Evolutionary conservation across 208 protist genomes (phyloP).

Genomic region (Crithidia bombi): DNA sequence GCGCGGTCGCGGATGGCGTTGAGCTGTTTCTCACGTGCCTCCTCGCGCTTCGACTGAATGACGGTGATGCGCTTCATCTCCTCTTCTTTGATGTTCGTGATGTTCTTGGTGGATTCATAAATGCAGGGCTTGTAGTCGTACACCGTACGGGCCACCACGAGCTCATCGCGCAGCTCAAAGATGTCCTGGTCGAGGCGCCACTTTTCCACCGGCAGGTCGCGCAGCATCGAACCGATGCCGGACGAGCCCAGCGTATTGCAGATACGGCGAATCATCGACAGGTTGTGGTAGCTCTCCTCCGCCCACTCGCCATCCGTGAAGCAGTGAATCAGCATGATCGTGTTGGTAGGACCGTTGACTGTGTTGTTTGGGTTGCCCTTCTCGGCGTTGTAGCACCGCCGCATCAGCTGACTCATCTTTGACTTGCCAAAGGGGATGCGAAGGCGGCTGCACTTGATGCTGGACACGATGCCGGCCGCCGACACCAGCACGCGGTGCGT

Average conservation of each 20-base stretch:
- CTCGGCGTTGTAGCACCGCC: conserved; percentile 90
- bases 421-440: conserved; percentile 94
- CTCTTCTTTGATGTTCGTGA: conserved; percentile 91
- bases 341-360: conserved; percentile 78
- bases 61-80: conserved; percentile 79
- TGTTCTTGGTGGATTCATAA: conserved; percentile 78
- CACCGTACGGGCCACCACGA: conserved; percentile 79
- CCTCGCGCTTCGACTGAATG: conserved; percentile 82
- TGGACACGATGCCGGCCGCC: conserved; percentile 83
- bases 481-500: conserved; percentile 77
- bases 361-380: conserved; percentile 78
- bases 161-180: conserved; percentile 87
- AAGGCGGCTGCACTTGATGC: conserved; percentile 91
- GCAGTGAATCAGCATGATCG: conserved; percentile 83
- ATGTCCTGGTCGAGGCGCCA: conserved; percentile 93
- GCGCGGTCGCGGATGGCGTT: conserved; percentile 66
- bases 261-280: conserved; percentile 86
- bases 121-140: conserved; percentile 93
- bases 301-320: conserved; percentile 82
- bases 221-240: conserved; percentile 82
- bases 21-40: conserved; percentile 77
- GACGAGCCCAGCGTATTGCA: conserved; percentile 81
- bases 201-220: conserved; percentile 90
- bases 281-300: conserved; percentile 88
- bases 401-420: conserved; percentile 89